Evolutionary conservation across 139 green algal species (phyloP).

Genomic region (Zygnema circumcarinatum): DNA sequence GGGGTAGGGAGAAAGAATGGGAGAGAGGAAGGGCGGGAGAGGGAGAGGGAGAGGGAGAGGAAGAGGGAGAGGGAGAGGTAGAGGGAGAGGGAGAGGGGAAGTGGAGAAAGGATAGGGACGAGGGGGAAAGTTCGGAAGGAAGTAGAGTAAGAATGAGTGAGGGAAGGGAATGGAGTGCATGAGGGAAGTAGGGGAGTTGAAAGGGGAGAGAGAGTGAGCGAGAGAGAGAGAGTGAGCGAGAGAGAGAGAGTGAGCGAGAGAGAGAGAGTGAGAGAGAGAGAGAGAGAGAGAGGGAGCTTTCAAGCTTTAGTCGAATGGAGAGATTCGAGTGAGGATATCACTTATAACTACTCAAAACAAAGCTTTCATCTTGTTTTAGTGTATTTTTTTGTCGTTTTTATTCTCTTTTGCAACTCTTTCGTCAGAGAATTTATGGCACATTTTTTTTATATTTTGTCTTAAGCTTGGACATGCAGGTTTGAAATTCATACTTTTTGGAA

Average conservation of each 20-base stretch:
- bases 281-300: not conserved
- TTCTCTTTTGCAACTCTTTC: not conserved
- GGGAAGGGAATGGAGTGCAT: not conserved
- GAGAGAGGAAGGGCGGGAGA: not conserved
- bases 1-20: not conserved
- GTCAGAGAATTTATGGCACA: too few species aligned
- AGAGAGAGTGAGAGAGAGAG: not conserved
- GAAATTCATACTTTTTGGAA: not conserved
- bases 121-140: not conserved
- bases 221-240: not conserved
- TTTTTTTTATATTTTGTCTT: not conserved
- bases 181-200: not conserved
- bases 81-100: not conserved
- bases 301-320: not conserved
- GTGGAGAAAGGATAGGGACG: not conserved
- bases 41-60: not conserved
- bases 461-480: not conserved
- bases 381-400: not conserved
- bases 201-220: not conserved
- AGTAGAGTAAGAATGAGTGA: not conserved
- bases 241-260: not conserved
- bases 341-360: not conserved
- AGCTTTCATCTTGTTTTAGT: not conserved
- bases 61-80: not conserved
- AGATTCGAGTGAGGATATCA: not conserved